phyloP scores from a whole-genome alignment of 179 eudicot genomes.

The Monotropa hypopitys region DNA sequence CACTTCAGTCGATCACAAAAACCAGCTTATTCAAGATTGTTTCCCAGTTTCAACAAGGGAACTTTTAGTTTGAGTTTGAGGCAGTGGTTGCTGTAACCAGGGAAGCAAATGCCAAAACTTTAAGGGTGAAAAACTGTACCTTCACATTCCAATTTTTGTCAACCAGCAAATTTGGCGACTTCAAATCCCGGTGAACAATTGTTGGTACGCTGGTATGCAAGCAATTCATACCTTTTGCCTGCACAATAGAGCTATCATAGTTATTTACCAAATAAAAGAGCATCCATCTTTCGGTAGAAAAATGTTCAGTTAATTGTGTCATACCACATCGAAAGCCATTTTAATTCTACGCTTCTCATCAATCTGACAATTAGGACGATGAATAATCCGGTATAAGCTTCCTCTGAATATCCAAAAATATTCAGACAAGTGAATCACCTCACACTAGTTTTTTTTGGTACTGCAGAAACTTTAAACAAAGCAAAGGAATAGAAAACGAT shows the following conservation, averaged over 20 bases:
- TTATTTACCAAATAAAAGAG: background rate
- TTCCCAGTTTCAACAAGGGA: constrained; percentile 4
- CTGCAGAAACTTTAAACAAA: no score
- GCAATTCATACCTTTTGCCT: constrained; percentile 99
- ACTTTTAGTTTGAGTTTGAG: constrained; percentile 6
- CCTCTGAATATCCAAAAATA: constrained; percentile 47
- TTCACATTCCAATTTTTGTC: constrained; percentile 97
- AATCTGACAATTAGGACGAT: constrained; percentile 88
- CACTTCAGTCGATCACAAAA: background rate
- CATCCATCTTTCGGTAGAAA: background rate
- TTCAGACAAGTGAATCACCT: constrained; percentile 6
- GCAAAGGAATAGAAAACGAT: no score
- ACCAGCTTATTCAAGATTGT: background rate
- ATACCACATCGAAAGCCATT: constrained; percentile 99
- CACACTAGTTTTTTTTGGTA: no score
- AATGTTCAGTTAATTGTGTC: background rate
- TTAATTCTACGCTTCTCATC: constrained; percentile 86
- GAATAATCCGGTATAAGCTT: constrained; percentile 92
- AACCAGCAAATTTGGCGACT: constrained; percentile 92
- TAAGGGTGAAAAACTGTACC: constrained; percentile 30
- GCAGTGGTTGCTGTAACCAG: background rate
- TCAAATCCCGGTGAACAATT: constrained; percentile 97
- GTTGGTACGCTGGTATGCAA: constrained; percentile 92
- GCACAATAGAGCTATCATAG: constrained; percentile 19
- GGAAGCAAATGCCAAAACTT: constrained; percentile 8